Evolutionary conservation across 1,284 basidiomycete species (phyloP).

Genomic region (Trichosporon sp.): DNA sequence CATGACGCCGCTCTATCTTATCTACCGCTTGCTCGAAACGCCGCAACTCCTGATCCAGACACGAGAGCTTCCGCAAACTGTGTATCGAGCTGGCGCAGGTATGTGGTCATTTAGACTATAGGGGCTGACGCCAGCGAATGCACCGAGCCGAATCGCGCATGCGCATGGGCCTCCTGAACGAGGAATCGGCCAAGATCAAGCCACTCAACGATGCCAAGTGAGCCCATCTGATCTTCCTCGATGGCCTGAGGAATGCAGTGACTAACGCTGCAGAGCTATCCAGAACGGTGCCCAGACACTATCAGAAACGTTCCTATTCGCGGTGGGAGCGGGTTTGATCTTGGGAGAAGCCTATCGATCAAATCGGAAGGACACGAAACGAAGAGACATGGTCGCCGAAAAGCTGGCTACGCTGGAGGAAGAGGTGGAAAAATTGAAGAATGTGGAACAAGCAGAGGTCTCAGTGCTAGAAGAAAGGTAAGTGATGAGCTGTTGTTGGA

Average conservation of each 20-base stretch:
- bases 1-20: not conserved
- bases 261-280: constrained; percentile 59
- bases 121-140: constrained; percentile 51
- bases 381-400: constrained; percentile 69
- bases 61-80: constrained; percentile 66
- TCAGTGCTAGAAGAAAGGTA: constrained; percentile 30
- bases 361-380: constrained; percentile 64
- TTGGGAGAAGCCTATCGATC: constrained; percentile 72
- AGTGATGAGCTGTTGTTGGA: constrained; percentile 10
- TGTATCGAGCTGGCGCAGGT: constrained; percentile 73
- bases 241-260: not conserved
- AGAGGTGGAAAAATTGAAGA: constrained; percentile 48
- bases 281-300: constrained; percentile 80
- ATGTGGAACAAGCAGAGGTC: constrained; percentile 18
- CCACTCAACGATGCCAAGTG: constrained; percentile 77
- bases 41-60: constrained; percentile 51
- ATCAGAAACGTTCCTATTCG: constrained; percentile 79
- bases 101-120: constrained; percentile 5
- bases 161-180: constrained; percentile 72
- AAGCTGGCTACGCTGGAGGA: constrained; percentile 54
- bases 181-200: constrained; percentile 66
- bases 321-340: constrained; percentile 68
- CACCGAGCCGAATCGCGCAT: constrained; percentile 70
- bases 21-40: not conserved
- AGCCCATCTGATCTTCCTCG: constrained; percentile 23